phyloP scores from a whole-genome alignment of 495 filamentous ascomycete genomes.

The Penicillium riverlandense region DNA sequence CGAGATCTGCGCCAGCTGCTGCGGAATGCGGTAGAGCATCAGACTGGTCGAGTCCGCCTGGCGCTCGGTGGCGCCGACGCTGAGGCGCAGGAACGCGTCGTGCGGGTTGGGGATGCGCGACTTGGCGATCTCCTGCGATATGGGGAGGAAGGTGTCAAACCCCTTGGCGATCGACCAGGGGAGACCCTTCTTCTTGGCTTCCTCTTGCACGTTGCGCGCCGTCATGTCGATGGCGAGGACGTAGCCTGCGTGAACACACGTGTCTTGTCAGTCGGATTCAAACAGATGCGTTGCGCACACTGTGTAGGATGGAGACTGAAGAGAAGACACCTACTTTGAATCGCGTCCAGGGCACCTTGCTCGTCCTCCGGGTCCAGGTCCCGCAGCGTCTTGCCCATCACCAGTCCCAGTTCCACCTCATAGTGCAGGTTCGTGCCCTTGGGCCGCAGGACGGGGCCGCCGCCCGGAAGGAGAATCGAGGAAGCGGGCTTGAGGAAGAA shows the following conservation, averaged over 20 bases:
- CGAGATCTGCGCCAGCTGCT: conserved; percentile 81
- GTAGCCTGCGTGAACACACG: conserved; percentile 48
- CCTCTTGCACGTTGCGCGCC: conserved; percentile 84
- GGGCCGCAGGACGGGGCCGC: conserved; percentile 78
- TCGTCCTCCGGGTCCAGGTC: conserved; percentile 65
- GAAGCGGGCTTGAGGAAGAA: conserved; percentile 96
- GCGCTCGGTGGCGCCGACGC: conserved; percentile 62
- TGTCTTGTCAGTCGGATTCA: background rate
- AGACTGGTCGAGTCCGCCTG: conserved; percentile 83
- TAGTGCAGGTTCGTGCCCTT: conserved; percentile 80
- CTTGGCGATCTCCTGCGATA: conserved; percentile 72
- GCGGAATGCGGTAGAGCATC: conserved; percentile 89
- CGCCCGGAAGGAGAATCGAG: conserved; percentile 68
- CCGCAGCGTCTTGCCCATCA: conserved; percentile 70
- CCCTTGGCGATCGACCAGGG: conserved; percentile 95
- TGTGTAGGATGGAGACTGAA: background rate
- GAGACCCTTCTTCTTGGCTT: conserved; percentile 94
- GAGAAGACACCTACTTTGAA: conserved; percentile 32
- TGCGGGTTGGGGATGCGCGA: conserved; percentile 77
- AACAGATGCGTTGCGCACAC: background rate
- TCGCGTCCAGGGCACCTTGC: conserved; percentile 39
- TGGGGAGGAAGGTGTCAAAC: conserved; percentile 92
- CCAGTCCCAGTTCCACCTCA: conserved; percentile 86
- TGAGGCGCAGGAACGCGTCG: conserved; percentile 74
- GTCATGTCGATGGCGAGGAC: conserved; percentile 90